These are phyloP conservation scores for Mucor circinelloides DNA, from an alignment of 371 early-diverging fungal genomes.

Conservation along the genomic window DNA sequence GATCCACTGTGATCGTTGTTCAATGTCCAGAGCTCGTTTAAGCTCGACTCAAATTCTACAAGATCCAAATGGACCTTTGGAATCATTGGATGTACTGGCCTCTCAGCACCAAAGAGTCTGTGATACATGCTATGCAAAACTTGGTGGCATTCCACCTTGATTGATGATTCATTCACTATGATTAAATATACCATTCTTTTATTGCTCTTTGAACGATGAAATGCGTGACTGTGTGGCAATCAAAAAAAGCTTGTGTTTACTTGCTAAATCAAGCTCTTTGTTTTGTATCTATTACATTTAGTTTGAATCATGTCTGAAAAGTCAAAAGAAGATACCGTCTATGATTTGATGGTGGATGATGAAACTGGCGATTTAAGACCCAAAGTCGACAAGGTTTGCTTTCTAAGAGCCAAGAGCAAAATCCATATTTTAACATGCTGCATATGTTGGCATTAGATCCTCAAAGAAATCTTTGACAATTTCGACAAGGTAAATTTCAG, in stretches of 20 bases:
- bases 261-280: not conserved
- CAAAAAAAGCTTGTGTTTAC: not conserved
- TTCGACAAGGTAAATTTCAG: conserved; percentile 58
- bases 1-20: conserved; percentile 78
- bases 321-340: conserved; percentile 12
- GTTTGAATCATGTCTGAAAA: conserved; percentile 12
- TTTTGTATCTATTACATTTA: not conserved
- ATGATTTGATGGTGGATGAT: conserved; percentile 21
- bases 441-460: conserved; percentile 5
- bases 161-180: not conserved
- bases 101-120: conserved; percentile 63
- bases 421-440: not conserved
- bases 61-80: conserved; percentile 43
- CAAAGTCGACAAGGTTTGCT: conserved; percentile 23
- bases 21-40: conserved; percentile 57
- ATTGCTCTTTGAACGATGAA: not conserved
- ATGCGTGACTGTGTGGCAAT: not conserved
- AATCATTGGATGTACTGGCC: conserved; percentile 34
- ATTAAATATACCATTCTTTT: not conserved
- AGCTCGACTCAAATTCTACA: conserved; percentile 54
- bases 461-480: conserved; percentile 63
- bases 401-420: not conserved
- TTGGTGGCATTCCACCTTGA: conserved; percentile 25
- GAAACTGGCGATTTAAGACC: conserved; percentile 28
- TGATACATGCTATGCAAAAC: conserved; percentile 51